Percentiles rank a stretch among this genome's conserved stretches.
phyloP scores from a whole-genome alignment of 257 asterid genomes.

The Schizonepeta tenuifolia region DNA sequence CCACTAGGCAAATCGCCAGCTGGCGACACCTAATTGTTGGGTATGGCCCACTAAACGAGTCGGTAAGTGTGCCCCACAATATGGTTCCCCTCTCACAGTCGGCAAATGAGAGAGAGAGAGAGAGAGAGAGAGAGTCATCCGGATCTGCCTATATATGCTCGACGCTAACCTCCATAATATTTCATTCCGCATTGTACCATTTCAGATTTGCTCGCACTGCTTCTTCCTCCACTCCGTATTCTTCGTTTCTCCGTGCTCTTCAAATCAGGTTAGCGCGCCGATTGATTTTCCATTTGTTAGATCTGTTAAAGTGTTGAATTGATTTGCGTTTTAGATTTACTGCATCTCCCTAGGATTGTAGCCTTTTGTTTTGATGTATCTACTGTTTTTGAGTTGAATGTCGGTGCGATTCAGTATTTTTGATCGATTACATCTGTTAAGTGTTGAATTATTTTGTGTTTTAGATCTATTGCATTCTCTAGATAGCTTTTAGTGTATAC shows the following conservation, averaged over 20 bases:
- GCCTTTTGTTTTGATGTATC: background rate
- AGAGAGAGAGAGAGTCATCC: conserved; percentile 28
- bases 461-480: background rate
- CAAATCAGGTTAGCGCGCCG: conserved; percentile 32
- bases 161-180: background rate
- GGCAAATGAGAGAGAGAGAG: background rate
- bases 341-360: background rate
- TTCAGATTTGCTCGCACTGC: background rate
- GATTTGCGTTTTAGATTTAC: background rate
- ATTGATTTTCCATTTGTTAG: background rate
- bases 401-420: background rate
- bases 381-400: background rate
- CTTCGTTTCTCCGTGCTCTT: conserved; percentile 17
- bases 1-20: conserved; percentile 13
- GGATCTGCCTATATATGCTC: conserved; percentile 41
- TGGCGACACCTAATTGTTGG: conserved; percentile 18
- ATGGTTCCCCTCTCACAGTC: background rate
- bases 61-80: conserved; percentile 19
- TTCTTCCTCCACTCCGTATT: background rate
- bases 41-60: conserved; percentile 21
- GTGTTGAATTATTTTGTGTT: background rate
- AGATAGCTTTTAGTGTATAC: background rate
- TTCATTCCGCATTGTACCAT: conserved; percentile 28
- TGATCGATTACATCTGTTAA: conserved; percentile 22
- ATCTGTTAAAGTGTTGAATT: conserved; percentile 22